Percentiles rank a stretch among this genome's conserved stretches.
Evolutionary conservation across 371 early-diverging fungal genomes (phyloP).

Genomic region (Batrachochytrium dendrobatidis): DNA sequence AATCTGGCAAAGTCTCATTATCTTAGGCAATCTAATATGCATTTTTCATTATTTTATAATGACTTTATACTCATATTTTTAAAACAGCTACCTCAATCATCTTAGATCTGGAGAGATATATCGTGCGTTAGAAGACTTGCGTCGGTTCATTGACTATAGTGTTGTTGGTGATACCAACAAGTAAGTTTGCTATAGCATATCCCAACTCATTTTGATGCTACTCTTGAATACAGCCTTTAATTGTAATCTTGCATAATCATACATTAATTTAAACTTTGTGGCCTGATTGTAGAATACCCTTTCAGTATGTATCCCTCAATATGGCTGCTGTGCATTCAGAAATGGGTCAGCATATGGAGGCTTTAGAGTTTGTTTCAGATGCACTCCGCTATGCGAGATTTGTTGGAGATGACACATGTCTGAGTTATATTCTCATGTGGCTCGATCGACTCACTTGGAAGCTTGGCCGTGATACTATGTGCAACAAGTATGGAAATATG

Average conservation of each 20-base stretch:
- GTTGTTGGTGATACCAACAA: too few relatives aligned
- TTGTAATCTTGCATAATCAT: too few relatives aligned
- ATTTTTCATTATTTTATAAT: too few relatives aligned
- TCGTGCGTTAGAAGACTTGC: not conserved
- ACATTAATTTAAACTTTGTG: too few relatives aligned
- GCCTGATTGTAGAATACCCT: not conserved
- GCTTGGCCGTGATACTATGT: not conserved
- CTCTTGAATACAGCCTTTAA: too few relatives aligned
- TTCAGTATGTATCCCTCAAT: not conserved
- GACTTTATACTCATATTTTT: too few relatives aligned
- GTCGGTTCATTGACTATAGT: not conserved
- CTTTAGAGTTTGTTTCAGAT: not conserved
- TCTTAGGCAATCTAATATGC: too few relatives aligned
- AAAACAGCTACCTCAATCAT: not conserved
- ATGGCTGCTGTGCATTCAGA: not conserved
- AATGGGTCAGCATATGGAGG: not conserved
- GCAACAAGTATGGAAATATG: not conserved
- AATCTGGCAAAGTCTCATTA: too few relatives aligned
- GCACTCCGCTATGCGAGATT: not conserved
- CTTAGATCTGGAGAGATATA: not conserved
- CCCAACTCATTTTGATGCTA: too few relatives aligned
- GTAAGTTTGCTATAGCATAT: too few relatives aligned
- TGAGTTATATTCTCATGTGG: not conserved
- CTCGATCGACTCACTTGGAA: not conserved
- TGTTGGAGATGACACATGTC: not conserved